A percentile compares a stretch with the other conserved stretches of the same genome.
Conservation (phyloP, 1,139 yeast species). For the Geotrichum citri-aurantii region DNA sequence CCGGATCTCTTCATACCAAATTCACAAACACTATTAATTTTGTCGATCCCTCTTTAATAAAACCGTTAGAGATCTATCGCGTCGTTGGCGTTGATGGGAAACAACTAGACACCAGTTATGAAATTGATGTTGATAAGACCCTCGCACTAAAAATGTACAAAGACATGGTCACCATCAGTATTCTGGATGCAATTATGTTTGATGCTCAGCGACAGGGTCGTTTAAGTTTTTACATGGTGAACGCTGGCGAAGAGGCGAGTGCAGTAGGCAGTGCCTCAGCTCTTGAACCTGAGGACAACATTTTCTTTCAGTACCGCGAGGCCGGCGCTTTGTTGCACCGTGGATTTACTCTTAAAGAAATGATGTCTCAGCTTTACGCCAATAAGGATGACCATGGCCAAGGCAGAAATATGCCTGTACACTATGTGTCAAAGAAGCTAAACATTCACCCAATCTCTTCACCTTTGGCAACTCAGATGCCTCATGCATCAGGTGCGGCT, state of each 20-base stretch:
- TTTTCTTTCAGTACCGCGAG: constrained; percentile 36
- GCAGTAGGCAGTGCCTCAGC: constrained; percentile 38
- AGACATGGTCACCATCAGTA: constrained; percentile 34
- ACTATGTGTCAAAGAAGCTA: constrained; percentile 30
- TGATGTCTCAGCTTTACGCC: constrained; percentile 35
- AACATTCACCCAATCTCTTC: constrained; percentile 37
- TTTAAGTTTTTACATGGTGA: constrained; percentile 36
- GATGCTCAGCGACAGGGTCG: constrained; percentile 39
- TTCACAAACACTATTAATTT: constrained; percentile 28
- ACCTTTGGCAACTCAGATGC: constrained; percentile 36
- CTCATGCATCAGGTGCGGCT: constrained; percentile 39
- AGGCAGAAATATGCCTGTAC: constrained; percentile 38
- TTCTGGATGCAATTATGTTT: constrained; percentile 35
- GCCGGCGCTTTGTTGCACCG: constrained; percentile 35
- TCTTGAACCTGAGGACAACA: constrained; percentile 30
- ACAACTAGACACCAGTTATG: constrained; percentile 27
- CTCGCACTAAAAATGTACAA: constrained; percentile 31
- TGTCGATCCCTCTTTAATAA: constrained; percentile 24
- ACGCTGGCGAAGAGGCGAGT: constrained; percentile 38
- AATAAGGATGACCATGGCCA: constrained; percentile 33
- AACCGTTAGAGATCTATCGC: constrained; percentile 32
- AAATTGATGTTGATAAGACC: constrained; percentile 28
- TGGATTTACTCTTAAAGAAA: constrained; percentile 33
- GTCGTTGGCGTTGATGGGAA: constrained; percentile 32
- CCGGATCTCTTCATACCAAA: constrained; percentile 31